Percentiles rank a stretch among this genome's conserved stretches.
Conservation (phyloP, 73 alveolate species). For the Durusdinium trenchii region DNA sequence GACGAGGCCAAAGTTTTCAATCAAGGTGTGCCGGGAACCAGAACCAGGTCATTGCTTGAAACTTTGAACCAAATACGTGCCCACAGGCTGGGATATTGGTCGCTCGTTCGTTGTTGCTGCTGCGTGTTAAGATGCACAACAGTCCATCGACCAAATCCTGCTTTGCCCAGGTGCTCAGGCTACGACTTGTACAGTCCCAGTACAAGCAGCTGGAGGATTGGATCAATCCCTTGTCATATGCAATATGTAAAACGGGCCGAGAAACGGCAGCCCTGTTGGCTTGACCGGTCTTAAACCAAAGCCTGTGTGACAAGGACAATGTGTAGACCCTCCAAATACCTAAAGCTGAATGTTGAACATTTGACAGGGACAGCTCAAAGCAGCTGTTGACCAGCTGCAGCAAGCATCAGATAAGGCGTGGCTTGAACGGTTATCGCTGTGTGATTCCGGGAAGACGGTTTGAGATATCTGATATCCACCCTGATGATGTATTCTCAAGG, state of each 20-base stretch:
- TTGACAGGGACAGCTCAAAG: conserved; percentile 50
- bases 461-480: no score
- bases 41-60: no score
- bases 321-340: not conserved
- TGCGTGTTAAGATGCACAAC: no score
- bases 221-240: not conserved
- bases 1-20: no score
- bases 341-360: not conserved
- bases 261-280: not conserved
- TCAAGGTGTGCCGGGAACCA: no score
- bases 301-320: not conserved
- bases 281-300: not conserved
- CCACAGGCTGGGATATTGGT: no score
- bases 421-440: no score
- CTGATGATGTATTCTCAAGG: no score
- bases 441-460: no score
- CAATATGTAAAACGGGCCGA: not conserved
- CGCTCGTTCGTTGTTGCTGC: no score
- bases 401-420: conserved; percentile 53
- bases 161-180: conserved; percentile 67
- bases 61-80: no score
- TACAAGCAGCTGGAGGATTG: conserved; percentile 82
- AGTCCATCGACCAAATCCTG: no score
- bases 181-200: conserved; percentile 88
- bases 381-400: conserved; percentile 30